Evolutionary conservation across 2,329 filamentous ascomycete genomes (phyloP), one percentile per base, ranked within the genome.

Genomic region (Botrytis elliptica): DNA sequence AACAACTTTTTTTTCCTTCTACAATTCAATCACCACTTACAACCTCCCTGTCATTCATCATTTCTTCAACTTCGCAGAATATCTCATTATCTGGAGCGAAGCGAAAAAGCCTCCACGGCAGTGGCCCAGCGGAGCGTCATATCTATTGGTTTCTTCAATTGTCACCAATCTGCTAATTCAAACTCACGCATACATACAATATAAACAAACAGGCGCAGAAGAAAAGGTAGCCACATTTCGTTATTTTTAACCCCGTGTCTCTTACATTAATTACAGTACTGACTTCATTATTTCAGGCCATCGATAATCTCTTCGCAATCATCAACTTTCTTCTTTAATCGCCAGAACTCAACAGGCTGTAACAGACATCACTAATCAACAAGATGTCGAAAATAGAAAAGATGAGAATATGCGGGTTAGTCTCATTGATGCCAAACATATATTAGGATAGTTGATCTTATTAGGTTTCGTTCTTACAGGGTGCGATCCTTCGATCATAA

Each of bases 311-410:
- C 25, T 46, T 67, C 36, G 46, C 65, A 25, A 55, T 20, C 33
- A 52, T 67, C 33, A 20, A 3, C 68, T 64, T 33, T 25, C 68
- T 20, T 64, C 33, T 55, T n/a, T 2, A 4, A 29, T 29, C 46
- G 25, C 6, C 36, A 29, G 29, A 36, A 29, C 25, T 55, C 18
- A 6, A 55, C 16, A 55, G 46, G 16, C 16, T 55, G 29, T 38
- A 22, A 6, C 36, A 42, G 12, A 8, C 52, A 25, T 46, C 38
- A 44, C 25, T 49, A 33, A 20, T 68, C 36, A 64, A 44, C 29
- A 64, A n/a, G 22, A 88, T 88, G 93, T 93, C 95, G 77, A 92
- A 90, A 82, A 95, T 98, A 79, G 93, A 97, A 81, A 97, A 95
- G 81, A 89, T 98, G 78, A 93, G 92, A 77, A 96, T 98, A 76